phyloP scores from a whole-genome alignment of 306 rosid genomes.

The Arachis stenosperma region DNA sequence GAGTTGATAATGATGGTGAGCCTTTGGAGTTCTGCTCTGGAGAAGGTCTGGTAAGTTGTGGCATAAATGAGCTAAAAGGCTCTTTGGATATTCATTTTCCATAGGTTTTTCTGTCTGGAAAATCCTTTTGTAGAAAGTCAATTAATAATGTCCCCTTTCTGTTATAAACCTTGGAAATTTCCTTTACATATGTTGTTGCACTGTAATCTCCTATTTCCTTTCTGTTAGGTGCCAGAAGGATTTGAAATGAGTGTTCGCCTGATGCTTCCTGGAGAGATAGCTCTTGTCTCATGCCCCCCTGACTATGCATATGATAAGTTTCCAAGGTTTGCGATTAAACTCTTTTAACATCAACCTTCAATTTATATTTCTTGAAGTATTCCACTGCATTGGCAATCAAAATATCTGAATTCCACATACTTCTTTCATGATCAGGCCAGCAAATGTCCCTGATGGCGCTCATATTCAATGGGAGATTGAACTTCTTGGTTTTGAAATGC shows the following conservation, averaged over 20 bases:
- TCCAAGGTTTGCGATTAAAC: slow-evolving; percentile 59
- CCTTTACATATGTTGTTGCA: slow-evolving; percentile 1
- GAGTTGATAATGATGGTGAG: slow-evolving; percentile 79
- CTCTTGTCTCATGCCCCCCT: slow-evolving; percentile 90
- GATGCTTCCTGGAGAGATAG: slow-evolving; percentile 95
- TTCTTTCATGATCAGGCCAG: slow-evolving; percentile 59
- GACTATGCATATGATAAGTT: slow-evolving; percentile 98
- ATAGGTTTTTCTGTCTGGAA: slow-evolving; percentile 25
- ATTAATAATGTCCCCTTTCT: background rate
- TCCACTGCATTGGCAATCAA: slow-evolving; percentile 17
- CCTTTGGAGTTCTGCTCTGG: slow-evolving; percentile 96
- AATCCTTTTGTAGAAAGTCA: slow-evolving; percentile 1
- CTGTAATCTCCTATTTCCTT: slow-evolving; percentile 25
- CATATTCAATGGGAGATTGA: slow-evolving; percentile 95
- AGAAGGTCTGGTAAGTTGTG: slow-evolving; percentile 89
- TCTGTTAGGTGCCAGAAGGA: slow-evolving; percentile 83
- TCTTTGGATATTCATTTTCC: background rate
- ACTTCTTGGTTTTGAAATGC: slow-evolving; percentile 93
- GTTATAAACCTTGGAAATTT: no score
- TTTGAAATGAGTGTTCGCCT: slow-evolving; percentile 93
- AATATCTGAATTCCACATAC: slow-evolving; percentile 18
- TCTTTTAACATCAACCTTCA: slow-evolving; percentile 15
- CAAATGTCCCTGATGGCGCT: slow-evolving; percentile 88
- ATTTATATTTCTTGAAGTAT: slow-evolving; percentile 27
- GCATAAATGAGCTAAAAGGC: slow-evolving; percentile 30